These are phyloP conservation scores for Cerrena zonata DNA, from an alignment of 1,284 basidiomycete genomes.

Conservation along the genomic window DNA sequence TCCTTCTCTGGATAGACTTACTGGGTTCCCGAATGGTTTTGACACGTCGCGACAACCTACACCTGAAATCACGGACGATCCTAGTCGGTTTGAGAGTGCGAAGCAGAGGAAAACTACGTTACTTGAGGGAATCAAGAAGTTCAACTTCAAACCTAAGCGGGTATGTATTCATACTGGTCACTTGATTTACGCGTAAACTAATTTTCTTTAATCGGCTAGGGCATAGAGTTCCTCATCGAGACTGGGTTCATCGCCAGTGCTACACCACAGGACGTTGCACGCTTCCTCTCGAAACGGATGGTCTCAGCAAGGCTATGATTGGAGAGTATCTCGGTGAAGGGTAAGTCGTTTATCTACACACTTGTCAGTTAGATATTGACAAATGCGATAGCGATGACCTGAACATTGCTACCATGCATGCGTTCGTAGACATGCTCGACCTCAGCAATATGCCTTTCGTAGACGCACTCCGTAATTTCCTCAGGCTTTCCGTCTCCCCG, in stretches of 20 bases:
- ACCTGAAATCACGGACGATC: conserved; percentile 81
- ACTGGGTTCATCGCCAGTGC: conserved; percentile 81
- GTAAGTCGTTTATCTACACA: conserved; percentile 46
- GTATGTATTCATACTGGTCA: conserved; percentile 34
- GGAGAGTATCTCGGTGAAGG: conserved; percentile 97
- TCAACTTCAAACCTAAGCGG: conserved; percentile 96
- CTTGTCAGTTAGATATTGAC: too few relatives aligned
- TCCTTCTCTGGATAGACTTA: conserved; percentile 42
- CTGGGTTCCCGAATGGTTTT: conserved; percentile 39
- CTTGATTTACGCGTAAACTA: background rate
- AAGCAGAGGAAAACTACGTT: conserved; percentile 96
- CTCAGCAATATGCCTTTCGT: conserved; percentile 79
- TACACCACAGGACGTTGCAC: conserved; percentile 77
- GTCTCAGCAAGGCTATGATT: conserved; percentile 91
- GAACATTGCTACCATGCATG: conserved; percentile 91
- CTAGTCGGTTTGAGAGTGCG: conserved; percentile 88
- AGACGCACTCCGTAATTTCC: conserved; percentile 83
- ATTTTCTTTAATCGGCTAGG: conserved; percentile 39
- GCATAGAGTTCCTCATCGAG: conserved; percentile 85
- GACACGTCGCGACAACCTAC: conserved; percentile 62
- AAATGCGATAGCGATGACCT: conserved; percentile 63
- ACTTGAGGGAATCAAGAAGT: conserved; percentile 93
- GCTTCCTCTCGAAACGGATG: conserved; percentile 84
- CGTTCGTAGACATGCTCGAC: conserved; percentile 87
- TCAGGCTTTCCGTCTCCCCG: conserved; percentile 91